Evolutionary conservation across 176 grass and related monocot species (phyloP), one percentile per base, ranked within the genome.

Genomic region (Juncus inflexus): DNA sequence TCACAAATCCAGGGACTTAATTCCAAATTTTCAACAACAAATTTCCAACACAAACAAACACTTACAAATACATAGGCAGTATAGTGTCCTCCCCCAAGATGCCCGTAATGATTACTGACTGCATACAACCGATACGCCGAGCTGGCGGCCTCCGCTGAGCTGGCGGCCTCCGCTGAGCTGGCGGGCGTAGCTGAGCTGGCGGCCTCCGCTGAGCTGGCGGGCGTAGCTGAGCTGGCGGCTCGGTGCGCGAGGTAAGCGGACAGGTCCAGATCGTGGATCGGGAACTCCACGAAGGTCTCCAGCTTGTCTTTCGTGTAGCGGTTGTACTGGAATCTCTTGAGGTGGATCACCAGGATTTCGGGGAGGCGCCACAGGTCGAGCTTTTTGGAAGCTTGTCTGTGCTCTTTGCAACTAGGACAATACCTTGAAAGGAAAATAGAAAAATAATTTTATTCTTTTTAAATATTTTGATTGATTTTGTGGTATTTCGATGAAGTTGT

Each of bases 311-410:
- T 99, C 63, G 74, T 90, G 69, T 84, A 90, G 69, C 87, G 83
- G 6, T 60, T 90, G 60, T 92, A 94, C 15, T 75, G 86, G 68
- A 99, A 94, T 78, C 85, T 86, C 75, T 99, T 99, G 13, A 92
- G 85, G 79, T 99, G 95, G 67, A 94, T 92, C 38, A 99, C 89
- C 37, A 92, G 77, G 72, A 94, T 79, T 84, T 99, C 85, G 0
- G 89, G 94, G 40, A 90, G 70, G 72, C 83, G 89, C 95, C 95
- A 99, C 15, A 99, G 77, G 79, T 92, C 89, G 64, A 99, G 63
- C 79, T 99, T 99, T 76, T 99, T 99, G 64, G 81, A 84, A 0
- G 86, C 95, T 63, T 99, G 85, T 16, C 89, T 85, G 79, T 92
- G 85, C 83, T 78, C 86, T 81, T 94, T 94, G 76, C 89, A 94